Percentiles rank a stretch among this genome's conserved stretches.
Evolutionary conservation across 2,329 filamentous ascomycete species (phyloP).

Genomic region (Gaeumannomyces tritici): DNA sequence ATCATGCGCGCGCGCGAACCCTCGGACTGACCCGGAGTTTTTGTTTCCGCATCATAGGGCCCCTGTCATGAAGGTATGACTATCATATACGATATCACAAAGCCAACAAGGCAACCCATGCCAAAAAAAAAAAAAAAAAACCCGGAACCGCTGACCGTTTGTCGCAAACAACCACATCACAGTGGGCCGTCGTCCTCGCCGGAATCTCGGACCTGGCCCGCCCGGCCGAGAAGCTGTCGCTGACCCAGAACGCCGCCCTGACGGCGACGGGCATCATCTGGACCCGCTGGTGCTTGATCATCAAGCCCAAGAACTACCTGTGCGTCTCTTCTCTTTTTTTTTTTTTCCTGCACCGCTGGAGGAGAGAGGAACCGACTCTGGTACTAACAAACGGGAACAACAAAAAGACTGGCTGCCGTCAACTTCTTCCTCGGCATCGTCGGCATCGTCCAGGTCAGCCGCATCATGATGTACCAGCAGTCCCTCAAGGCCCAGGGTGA

Average conservation of each 20-base stretch:
- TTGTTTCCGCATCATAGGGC: not conserved
- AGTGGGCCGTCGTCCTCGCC: conserved; percentile 89
- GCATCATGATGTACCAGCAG: conserved; percentile 61
- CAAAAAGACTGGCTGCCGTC: conserved; percentile 69
- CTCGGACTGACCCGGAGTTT: not conserved
- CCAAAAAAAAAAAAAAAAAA: no score
- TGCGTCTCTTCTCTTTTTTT: no score
- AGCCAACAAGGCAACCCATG: not conserved
- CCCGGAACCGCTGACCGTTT: not conserved
- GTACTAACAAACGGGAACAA: not conserved
- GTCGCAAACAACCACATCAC: conserved; percentile 37
- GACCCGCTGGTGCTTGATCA: conserved; percentile 98
- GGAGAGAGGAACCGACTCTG: no score
- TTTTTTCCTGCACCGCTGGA: no score
- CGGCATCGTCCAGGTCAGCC: conserved; percentile 69
- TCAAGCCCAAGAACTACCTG: conserved; percentile 85
- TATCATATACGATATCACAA: no score
- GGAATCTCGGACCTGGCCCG: conserved; percentile 87
- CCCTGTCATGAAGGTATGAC: conserved; percentile 5
- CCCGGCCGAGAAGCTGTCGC: conserved; percentile 83
- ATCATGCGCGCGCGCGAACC: no score
- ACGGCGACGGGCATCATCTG: conserved; percentile 91
- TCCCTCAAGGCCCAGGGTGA: conserved; percentile 41
- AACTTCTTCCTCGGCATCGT: conserved; percentile 97
- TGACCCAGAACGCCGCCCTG: conserved; percentile 85